Conservation (phyloP, 257 asterid genomes). For the Fraxinus anomala region DNA sequence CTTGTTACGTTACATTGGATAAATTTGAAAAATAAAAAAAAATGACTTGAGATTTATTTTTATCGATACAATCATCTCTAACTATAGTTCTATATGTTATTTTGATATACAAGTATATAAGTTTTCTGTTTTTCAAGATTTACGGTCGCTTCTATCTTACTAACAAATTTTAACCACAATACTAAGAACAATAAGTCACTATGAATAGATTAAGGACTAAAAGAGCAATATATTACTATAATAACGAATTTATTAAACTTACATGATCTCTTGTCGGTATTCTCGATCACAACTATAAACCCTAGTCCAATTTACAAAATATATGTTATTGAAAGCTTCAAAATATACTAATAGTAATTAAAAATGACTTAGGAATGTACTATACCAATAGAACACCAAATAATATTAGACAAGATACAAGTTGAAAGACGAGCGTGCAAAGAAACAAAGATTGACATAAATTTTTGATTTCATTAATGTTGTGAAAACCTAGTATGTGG, state of each 20-base stretch:
- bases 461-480: conserved; percentile 37
- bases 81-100: background rate
- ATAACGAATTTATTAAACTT: background rate
- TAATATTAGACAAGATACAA: conserved; percentile 1
- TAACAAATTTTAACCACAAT: too few relatives aligned
- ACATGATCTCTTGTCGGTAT: background rate
- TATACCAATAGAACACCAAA: background rate
- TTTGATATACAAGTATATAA: background rate
- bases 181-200: background rate
- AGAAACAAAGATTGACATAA: conserved; percentile 43
- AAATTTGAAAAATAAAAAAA: too few relatives aligned
- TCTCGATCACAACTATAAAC: conserved; percentile 18
- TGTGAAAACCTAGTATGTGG: conserved; percentile 40
- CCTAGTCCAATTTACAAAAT: conserved; percentile 27
- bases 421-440: conserved; percentile 51
- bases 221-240: background rate
- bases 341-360: background rate
- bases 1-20: background rate
- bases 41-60: too few relatives aligned
- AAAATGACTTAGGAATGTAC: background rate
- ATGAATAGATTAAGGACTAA: background rate
- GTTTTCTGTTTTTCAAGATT: too few relatives aligned
- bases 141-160: too few relatives aligned
- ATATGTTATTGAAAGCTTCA: conserved; percentile 23
- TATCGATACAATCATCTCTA: too few relatives aligned